Conservation (phyloP, 805 yeast genomes). For the Yamadazyma kitorensis region DNA sequence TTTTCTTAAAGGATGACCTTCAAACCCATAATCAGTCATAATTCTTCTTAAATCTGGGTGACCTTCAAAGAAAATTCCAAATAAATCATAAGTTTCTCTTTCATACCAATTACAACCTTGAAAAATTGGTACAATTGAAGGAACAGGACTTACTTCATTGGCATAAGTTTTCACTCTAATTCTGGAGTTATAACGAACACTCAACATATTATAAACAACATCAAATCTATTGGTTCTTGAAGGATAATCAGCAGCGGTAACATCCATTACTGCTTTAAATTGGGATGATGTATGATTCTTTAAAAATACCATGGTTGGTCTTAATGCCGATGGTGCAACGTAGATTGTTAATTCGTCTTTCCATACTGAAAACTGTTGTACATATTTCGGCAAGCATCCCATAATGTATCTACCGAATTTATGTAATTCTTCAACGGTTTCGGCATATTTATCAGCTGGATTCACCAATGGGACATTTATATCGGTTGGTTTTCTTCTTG, state of each 20-base stretch:
- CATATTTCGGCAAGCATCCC: conserved; percentile 74
- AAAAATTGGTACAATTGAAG: conserved; percentile 67
- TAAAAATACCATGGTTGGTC: conserved; percentile 68
- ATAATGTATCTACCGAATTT: conserved; percentile 77
- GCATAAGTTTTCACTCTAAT: conserved; percentile 89
- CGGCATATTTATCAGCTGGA: conserved; percentile 74
- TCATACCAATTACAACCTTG: conserved; percentile 90
- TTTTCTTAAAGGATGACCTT: conserved; percentile 87
- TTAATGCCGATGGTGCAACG: conserved; percentile 71
- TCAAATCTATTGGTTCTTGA: conserved; percentile 81
- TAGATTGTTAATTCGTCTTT: conserved; percentile 79
- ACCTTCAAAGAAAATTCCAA: conserved; percentile 81
- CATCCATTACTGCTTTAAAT: conserved; percentile 73
- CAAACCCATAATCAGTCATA: conserved; percentile 89
- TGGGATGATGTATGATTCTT: conserved; percentile 79
- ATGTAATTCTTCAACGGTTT: conserved; percentile 68
- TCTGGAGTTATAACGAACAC: conserved; percentile 81
- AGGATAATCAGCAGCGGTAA: conserved; percentile 87
- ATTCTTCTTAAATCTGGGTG: conserved; percentile 89
- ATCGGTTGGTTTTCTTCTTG: conserved; percentile 34
- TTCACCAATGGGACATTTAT: conserved; percentile 54
- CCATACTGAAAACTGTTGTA: conserved; percentile 87
- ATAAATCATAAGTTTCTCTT: conserved; percentile 85
- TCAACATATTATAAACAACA: conserved; percentile 78
- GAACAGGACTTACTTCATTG: conserved; percentile 77